phyloP scores from a whole-genome alignment of 441 rosid species.

The Adansonia rubrostipa region DNA sequence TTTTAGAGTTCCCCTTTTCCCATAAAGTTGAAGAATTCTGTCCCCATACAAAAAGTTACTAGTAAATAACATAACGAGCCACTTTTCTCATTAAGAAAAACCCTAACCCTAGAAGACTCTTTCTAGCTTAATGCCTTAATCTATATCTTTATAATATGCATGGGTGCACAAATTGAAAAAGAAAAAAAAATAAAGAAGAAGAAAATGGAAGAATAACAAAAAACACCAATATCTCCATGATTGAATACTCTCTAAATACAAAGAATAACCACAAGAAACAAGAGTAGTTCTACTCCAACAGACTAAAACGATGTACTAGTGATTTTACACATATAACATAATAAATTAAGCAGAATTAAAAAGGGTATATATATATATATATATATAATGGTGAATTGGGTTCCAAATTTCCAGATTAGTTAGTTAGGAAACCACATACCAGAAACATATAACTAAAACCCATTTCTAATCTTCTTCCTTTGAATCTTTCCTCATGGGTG shows the following conservation, averaged over 20 bases:
- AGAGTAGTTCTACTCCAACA: not conserved
- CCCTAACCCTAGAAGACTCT: slow-evolving; percentile 20
- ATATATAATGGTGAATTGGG: slow-evolving; percentile 30
- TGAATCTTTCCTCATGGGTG: slow-evolving; percentile 57
- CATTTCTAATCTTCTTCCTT: slow-evolving; percentile 29
- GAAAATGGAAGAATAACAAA: not conserved
- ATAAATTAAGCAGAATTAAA: not conserved
- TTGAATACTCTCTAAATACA: slow-evolving; percentile 37
- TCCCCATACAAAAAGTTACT: not conserved
- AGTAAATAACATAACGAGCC: not conserved
- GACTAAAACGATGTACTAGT: slow-evolving; percentile 23
- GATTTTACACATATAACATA: slow-evolving; percentile 22
- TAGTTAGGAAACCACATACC: slow-evolving; percentile 48
- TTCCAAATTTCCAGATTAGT: not conserved
- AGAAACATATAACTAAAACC: slow-evolving; percentile 19
- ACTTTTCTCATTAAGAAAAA: slow-evolving; percentile 21
- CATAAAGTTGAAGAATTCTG: slow-evolving; percentile 12
- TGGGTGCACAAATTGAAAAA: not conserved
- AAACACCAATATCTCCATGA: slow-evolving; percentile 29
- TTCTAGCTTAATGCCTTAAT: not conserved
- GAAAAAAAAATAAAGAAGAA: not conserved
- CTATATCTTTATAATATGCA: not conserved
- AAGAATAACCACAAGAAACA: slow-evolving; percentile 31
- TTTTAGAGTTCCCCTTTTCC: not conserved
- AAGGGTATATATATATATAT: too few species aligned